Conservation (phyloP, 2,329 filamentous ascomycete genomes). For the Aureobasidium sp. region DNA sequence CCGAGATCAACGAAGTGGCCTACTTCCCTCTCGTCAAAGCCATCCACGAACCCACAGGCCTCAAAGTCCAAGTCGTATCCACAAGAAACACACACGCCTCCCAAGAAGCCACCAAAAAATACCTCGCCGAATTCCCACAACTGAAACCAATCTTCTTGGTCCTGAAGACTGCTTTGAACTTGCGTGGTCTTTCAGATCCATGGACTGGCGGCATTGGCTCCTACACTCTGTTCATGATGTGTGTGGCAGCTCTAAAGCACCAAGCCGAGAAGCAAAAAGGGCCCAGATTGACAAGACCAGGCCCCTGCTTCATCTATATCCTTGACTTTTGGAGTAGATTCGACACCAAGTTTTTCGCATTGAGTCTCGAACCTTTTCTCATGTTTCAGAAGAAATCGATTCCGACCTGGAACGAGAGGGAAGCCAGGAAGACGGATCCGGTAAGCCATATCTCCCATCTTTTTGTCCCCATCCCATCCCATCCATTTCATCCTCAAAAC, state of each 20-base stretch:
- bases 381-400: constrained; percentile 32
- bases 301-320: constrained; percentile 39
- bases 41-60: constrained; percentile 39
- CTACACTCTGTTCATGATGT: constrained; percentile 49
- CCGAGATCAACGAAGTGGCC: constrained; percentile 21
- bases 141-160: constrained; percentile 43
- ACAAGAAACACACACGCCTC: constrained; percentile 30
- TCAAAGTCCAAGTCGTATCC: constrained; percentile 46
- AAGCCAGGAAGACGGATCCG: background rate
- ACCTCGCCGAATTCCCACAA: constrained; percentile 41
- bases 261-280: background rate
- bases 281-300: background rate
- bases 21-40: constrained; percentile 35
- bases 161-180: constrained; percentile 43
- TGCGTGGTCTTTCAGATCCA: constrained; percentile 42
- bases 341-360: constrained; percentile 38
- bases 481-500: background rate
- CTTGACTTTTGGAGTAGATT: constrained; percentile 43
- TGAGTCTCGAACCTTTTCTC: constrained; percentile 42
- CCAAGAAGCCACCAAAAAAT: constrained; percentile 37
- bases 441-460: background rate
- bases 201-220: constrained; percentile 43
- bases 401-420: background rate
- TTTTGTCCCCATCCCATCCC: too few relatives aligned
- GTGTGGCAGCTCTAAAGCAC: constrained; percentile 45